A percentile compares a stretch with the other conserved stretches of the same genome.
These are phyloP conservation scores for Cadophora gregata DNA, from an alignment of 2,329 filamentous ascomycete species.

Conservation along the genomic window DNA sequence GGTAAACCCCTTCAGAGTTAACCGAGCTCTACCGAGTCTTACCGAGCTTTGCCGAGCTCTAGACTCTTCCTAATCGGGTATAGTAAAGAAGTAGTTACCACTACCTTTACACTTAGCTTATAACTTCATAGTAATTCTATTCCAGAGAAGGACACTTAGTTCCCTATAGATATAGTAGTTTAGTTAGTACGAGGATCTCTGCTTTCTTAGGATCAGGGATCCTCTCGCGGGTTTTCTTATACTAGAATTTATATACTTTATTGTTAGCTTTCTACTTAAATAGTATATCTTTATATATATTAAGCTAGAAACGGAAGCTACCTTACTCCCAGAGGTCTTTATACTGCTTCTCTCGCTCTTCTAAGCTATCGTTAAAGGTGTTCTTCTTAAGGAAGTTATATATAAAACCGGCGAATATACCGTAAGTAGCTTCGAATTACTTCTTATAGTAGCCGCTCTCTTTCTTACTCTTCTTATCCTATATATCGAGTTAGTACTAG, in stretches of 20 bases:
- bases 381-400: conserved; percentile 54
- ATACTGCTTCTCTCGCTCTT: conserved; percentile 52
- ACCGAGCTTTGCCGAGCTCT: too few relatives aligned
- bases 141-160: conserved; percentile 55
- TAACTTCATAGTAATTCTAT: conserved; percentile 55
- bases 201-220: conserved; percentile 52
- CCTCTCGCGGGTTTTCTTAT: conserved; percentile 50
- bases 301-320: conserved; percentile 54
- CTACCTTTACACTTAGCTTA: too few relatives aligned
- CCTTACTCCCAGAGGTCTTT: conserved; percentile 53
- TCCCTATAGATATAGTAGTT: conserved; percentile 53
- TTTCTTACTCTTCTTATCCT: conserved; percentile 52
- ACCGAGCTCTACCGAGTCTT: too few relatives aligned
- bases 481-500: conserved; percentile 49
- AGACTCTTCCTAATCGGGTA: too few relatives aligned
- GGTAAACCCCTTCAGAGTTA: too few relatives aligned
- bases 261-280: conserved; percentile 51
- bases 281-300: conserved; percentile 54
- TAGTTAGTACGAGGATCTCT: conserved; percentile 53
- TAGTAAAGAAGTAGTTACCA: too few relatives aligned
- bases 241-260: conserved; percentile 56
- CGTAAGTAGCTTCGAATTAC: conserved; percentile 52
- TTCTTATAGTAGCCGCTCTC: conserved; percentile 46
- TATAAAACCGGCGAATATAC: conserved; percentile 57
- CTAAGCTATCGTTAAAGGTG: conserved; percentile 50